A percentile compares a stretch with the other conserved stretches of the same genome.
Conservation (phyloP, 352 stramenopile species). For the Peronospora belbahrii region DNA sequence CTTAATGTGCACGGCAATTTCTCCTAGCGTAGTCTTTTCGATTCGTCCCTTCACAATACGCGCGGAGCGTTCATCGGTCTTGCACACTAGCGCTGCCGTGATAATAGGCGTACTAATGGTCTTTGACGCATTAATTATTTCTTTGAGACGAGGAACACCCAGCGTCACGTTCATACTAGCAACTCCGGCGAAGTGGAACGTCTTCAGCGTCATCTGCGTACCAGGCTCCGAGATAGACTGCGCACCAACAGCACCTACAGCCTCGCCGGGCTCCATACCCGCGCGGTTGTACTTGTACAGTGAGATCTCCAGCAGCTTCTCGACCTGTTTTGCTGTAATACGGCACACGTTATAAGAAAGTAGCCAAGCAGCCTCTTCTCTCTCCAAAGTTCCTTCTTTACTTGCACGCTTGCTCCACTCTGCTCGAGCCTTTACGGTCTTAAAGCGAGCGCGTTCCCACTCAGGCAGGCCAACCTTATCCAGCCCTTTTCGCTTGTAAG, state of each 20-base stretch:
- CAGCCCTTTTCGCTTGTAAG: conserved; percentile 62
- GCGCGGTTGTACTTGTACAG: conserved; percentile 84
- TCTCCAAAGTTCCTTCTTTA: conserved; percentile 42
- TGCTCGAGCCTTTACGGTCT: conserved; percentile 32
- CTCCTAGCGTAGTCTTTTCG: conserved; percentile 97
- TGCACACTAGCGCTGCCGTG: conserved; percentile 93
- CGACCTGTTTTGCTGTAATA: conserved; percentile 74
- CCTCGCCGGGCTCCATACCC: conserved; percentile 93
- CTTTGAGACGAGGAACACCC: conserved; percentile 97
- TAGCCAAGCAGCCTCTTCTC: conserved; percentile 71
- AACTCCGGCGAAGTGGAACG: conserved; percentile 99
- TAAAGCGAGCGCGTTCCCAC: conserved; percentile 56
- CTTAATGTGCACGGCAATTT: conserved; percentile 95
- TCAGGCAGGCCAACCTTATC: conserved; percentile 48
- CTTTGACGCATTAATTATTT: conserved; percentile 96
- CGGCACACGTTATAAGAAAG: conserved; percentile 89
- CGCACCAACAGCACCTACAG: conserved; percentile 94
- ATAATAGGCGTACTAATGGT: conserved; percentile 99
- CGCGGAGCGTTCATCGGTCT: conserved; percentile 94
- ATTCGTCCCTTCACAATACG: conserved; percentile 98
- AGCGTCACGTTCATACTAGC: conserved; percentile 99
- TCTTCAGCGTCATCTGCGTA: conserved; percentile 97
- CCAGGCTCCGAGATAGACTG: conserved; percentile 95
- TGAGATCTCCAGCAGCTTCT: conserved; percentile 68
- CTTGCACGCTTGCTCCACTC: conserved; percentile 53